phyloP scores from a whole-genome alignment of 805 yeast genomes.

The Candida oleophila region DNA sequence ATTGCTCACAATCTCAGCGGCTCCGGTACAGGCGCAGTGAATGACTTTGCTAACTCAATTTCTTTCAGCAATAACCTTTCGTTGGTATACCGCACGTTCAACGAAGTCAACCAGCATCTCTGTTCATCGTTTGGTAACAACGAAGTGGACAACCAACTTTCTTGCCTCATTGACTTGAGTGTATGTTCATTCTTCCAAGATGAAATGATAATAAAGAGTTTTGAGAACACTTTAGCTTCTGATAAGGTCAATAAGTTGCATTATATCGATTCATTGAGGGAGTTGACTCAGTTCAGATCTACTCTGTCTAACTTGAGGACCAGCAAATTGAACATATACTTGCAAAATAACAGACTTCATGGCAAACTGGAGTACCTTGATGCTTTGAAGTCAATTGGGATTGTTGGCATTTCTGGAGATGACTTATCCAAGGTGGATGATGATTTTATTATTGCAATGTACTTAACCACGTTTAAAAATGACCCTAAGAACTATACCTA shows the following conservation, averaged over 20 bases:
- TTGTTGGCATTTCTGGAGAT: constrained; percentile 12
- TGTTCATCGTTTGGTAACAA: constrained; percentile 22
- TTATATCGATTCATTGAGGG: constrained; percentile 38
- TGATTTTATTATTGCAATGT: constrained; percentile 33
- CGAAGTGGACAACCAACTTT: constrained; percentile 20
- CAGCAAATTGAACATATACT: constrained; percentile 27
- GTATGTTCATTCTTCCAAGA: constrained; percentile 33
- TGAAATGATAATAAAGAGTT: constrained; percentile 40
- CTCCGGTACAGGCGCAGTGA: neutral
- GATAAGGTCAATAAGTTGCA: constrained; percentile 31
- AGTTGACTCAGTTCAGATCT: constrained; percentile 16
- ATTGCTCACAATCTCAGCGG: constrained; percentile 27
- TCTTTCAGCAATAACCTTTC: constrained; percentile 36
- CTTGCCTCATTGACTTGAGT: constrained; percentile 30
- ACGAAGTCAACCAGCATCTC: constrained; percentile 37
- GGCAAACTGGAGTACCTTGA: constrained; percentile 34
- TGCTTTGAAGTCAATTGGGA: constrained; percentile 32
- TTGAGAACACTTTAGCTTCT: constrained; percentile 33
- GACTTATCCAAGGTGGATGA: constrained; percentile 23
- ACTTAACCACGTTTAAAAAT: constrained; percentile 24
- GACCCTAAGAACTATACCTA: constrained; percentile 39
- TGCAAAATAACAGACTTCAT: constrained; percentile 10
- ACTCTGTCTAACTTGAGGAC: constrained; percentile 10
- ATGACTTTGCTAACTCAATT: constrained; percentile 8
- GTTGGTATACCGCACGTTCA: constrained; percentile 30